Evolutionary conservation across 2,329 filamentous ascomycete species (phyloP), one percentile per base, ranked within the genome.

Genomic region (Botrytis tulipae): DNA sequence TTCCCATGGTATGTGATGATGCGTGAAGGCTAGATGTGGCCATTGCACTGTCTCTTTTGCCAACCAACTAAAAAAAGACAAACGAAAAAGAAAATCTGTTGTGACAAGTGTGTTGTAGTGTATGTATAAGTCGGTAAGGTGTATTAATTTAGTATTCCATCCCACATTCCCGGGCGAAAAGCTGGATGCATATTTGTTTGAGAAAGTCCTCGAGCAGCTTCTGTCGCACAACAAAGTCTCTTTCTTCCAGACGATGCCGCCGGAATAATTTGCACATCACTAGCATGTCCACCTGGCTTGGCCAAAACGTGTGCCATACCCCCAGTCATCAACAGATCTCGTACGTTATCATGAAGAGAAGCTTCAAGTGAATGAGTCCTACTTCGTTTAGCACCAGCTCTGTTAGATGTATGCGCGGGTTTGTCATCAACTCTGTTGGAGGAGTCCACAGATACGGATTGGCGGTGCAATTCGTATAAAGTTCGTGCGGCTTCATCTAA

Each of bases 311-410:
- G 79, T 48, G 80, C 83, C 62, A 82, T 83, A 42, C 37, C 25
- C 25, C 37, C 60, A 2, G 93, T 83, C 77, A 92, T 84, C 46
- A 57, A 68, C 5, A 68, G 3, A 70, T 90, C 87, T 71, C 90
- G 89, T 18, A 93, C 90, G 74, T 91, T 90, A 74, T 92, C 89
- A 79, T 92, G 90, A 14, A 91, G 83, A n/a, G 84, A 82, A 73
- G 85, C 83, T 54, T 92, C 90, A 72, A 87, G 84, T 22, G 89
- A 91, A 12, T 83, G 78, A 22, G 89, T 86, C 69, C 90, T 85
- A 78, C 87, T 88, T 77, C 91, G 87, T 84, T 92, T 92, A 74
- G 83, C 82, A 37, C 85, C 85, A 63, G 76, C 75, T 76, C 78
- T 77, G 80, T 78, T 78, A 25, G 82, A 79, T 25, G 81, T 82